Evolutionary conservation across 2,329 filamentous ascomycete species (phyloP).

Genomic region (Ascochyta lentis): DNA sequence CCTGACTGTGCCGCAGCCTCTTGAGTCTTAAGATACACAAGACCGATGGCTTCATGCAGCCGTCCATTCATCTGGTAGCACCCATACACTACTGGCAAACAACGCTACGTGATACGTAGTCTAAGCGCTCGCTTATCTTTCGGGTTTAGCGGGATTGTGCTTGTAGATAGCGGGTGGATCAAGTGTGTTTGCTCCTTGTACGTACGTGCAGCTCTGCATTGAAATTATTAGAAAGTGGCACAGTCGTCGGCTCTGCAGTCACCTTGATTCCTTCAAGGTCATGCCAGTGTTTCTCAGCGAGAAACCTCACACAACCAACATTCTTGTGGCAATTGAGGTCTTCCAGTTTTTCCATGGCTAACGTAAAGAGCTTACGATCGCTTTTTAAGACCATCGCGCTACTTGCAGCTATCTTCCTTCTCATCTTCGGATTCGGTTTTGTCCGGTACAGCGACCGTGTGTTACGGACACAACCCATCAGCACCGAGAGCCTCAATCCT

Average conservation of each 20-base stretch:
- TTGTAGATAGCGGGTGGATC: conserved; percentile 8
- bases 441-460: conserved; percentile 16
- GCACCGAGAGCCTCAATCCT: conserved; percentile 3
- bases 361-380: conserved; percentile 18
- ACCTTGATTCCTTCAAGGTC: conserved; percentile 6
- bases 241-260: conserved; percentile 3
- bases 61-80: not conserved
- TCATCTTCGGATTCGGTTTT: conserved; percentile 18
- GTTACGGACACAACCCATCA: conserved; percentile 6
- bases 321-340: not conserved
- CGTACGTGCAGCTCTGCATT: conserved; percentile 2
- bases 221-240: conserved; percentile 4
- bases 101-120: conserved; percentile 1
- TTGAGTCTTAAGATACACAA: not conserved
- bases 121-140: conserved; percentile 8
- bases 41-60: not conserved
- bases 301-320: not conserved
- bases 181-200: conserved; percentile 7
- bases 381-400: conserved; percentile 21
- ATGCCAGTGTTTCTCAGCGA: not conserved
- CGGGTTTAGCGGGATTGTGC: conserved; percentile 7
- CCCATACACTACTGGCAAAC: not conserved
- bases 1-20: conserved; percentile 9
- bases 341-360: conserved; percentile 15
- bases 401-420: conserved; percentile 17